These are phyloP conservation scores for Tricharina praecox DNA, from an alignment of 495 filamentous ascomycete species.

Conservation along the genomic window DNA sequence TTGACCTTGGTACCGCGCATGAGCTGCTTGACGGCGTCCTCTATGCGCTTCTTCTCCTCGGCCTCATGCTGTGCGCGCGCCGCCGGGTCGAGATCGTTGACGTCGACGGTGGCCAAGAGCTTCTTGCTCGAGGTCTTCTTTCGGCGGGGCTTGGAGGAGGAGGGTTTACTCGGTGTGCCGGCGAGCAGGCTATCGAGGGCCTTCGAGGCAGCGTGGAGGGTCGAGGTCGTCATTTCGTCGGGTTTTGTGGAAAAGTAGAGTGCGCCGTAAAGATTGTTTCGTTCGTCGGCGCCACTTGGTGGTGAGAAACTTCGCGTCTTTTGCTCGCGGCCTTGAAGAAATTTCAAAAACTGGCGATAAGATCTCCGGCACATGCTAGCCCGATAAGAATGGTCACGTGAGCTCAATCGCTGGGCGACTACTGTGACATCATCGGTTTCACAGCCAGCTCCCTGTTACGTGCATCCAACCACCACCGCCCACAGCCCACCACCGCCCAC, in stretches of 20 bases:
- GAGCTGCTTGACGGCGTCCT: neutral
- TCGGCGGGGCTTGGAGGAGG: neutral
- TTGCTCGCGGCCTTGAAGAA: too few relatives aligned
- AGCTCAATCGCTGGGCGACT: neutral
- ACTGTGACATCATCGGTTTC: constrained; percentile 5
- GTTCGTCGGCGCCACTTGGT: too few relatives aligned
- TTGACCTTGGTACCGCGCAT: neutral
- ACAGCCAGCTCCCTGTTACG: neutral
- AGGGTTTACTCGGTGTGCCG: neutral
- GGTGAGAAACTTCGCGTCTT: too few relatives aligned
- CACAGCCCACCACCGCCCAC: neutral
- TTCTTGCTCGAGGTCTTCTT: neutral
- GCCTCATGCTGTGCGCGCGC: neutral
- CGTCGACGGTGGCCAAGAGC: neutral
- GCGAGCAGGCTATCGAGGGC: constrained; percentile 1
- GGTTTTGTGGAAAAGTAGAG: neutral
- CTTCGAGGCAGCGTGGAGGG: constrained; percentile 1
- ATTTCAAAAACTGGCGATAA: too few relatives aligned
- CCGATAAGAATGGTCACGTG: too few relatives aligned
- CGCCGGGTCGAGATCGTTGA: neutral
- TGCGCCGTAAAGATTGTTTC: neutral
- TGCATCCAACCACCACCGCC: neutral
- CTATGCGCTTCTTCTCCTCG: neutral
- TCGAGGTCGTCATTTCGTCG: neutral
- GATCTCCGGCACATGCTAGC: too few relatives aligned